Percentiles rank a stretch among this genome's conserved stretches.
These are phyloP conservation scores for Chaetomium cochliodes DNA, from an alignment of 495 filamentous ascomycete genomes.

Conservation along the genomic window DNA sequence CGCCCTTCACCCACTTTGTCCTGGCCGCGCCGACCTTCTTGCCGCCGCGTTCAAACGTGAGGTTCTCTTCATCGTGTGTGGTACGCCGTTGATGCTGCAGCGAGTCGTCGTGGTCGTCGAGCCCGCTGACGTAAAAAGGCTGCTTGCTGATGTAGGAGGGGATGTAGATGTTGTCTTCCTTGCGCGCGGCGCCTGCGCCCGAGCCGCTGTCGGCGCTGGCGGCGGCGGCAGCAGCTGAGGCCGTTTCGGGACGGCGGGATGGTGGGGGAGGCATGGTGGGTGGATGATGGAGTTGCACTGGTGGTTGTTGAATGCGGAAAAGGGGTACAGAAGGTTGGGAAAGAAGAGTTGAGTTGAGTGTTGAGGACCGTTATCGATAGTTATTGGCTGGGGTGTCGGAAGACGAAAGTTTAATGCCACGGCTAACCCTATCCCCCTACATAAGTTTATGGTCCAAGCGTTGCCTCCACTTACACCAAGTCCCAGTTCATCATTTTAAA, in stretches of 20 bases:
- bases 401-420: conserved; percentile 9
- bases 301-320: neutral
- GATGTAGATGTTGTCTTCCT: conserved; percentile 97
- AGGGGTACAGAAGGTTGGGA: too few relatives aligned
- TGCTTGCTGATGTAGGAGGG: conserved; percentile 97
- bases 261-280: conserved; percentile 25
- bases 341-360: too few relatives aligned
- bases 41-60: conserved; percentile 61
- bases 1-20: conserved; percentile 96
- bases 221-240: neutral
- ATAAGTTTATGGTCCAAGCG: neutral
- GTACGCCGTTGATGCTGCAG: conserved; percentile 93
- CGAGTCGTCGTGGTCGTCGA: conserved; percentile 74
- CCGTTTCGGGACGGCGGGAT: conserved; percentile 20
- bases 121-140: conserved; percentile 90
- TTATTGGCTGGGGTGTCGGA: neutral
- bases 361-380: neutral
- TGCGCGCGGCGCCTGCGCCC: conserved; percentile 56
- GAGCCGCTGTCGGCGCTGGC: conserved; percentile 21
- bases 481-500: too few relatives aligned
- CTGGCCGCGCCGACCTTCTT: conserved; percentile 76
- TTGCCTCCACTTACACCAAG: neutral
- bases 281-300: neutral
- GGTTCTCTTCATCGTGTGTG: conserved; percentile 58
- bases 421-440: conserved; percentile 12